Evolutionary conservation across 1,139 yeast genomes (phyloP).

Genomic region (Insectozyma bohioensis): DNA sequence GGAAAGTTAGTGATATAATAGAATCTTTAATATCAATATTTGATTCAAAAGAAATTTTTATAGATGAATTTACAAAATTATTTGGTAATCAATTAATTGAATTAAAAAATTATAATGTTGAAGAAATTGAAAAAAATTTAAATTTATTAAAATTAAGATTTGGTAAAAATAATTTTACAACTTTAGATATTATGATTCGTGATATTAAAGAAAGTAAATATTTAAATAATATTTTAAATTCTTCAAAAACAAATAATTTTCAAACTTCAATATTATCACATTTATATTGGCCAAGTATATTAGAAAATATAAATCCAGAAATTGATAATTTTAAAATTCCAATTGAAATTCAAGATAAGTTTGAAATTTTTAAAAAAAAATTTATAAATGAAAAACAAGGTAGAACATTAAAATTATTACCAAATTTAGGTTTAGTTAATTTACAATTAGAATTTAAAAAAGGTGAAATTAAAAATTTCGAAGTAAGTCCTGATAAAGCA

Average conservation of each 20-base stretch:
- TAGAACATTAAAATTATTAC: conserved; percentile 57
- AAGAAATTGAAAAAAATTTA: conserved; percentile 41
- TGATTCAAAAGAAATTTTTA: conserved; percentile 74
- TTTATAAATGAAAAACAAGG: conserved; percentile 53
- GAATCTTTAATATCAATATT: conserved; percentile 74
- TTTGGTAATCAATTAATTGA: conserved; percentile 63
- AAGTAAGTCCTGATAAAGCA: conserved; percentile 72
- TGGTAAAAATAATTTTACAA: conserved; percentile 64
- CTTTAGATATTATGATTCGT: conserved; percentile 80
- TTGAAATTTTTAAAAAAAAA: conserved; percentile 42
- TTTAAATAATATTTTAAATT: conserved; percentile 3
- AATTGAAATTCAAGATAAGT: conserved; percentile 27
- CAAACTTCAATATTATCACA: conserved; percentile 45
- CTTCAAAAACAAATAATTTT: no score
- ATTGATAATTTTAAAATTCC: conserved; percentile 50
- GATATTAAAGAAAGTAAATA: conserved; percentile 63
- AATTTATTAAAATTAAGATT: conserved; percentile 61
- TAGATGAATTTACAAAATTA: conserved; percentile 65
- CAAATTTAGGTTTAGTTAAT: conserved; percentile 62
- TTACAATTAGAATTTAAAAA: conserved; percentile 57
- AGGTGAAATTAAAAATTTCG: conserved; percentile 28
- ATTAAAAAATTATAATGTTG: conserved; percentile 45
- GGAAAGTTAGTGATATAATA: conserved; percentile 64
- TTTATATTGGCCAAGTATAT: conserved; percentile 52
- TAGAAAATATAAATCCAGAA: conserved; percentile 28